Base-by-base conservation (phyloP, 768 basidiomycete genomes). In the Pleurotus platypus region DNA sequence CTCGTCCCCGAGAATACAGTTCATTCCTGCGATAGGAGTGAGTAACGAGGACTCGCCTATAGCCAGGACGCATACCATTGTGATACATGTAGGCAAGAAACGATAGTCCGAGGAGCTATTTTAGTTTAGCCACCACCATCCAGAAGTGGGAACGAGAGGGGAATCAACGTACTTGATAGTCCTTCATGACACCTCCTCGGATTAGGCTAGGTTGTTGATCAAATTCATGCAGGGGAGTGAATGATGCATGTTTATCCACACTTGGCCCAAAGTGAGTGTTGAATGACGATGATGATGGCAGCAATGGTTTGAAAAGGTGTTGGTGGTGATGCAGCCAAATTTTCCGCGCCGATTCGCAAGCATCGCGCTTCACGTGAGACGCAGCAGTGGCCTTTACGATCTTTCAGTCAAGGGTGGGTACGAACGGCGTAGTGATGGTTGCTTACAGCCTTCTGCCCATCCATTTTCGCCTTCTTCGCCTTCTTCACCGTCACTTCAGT, bases 1-100 rank as follows among this genome's bases (percentile, higher is more conserved):
- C 82, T 83, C 85, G 60, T 90, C 89, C 26, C 86, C 89, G 1
- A 90, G 74, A 57, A 90, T 85, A 65, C 84, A 83, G 60, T 84
- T 88, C 77, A 88, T 80, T 13, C 83, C 82, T 83, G 59, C 16
- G 16, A 35, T 35, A n/a, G 4, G 47, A 15, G 22, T 51, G 5
- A 40, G 15, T 22, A 35, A 12, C 27, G 5, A 30, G 12, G 24
- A 37, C 1, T 12, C 3, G 30, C n/a, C 9, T 13, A 18, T 18
- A 13, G 20, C 38, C 20, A 3, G 4, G 38, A 35, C 11, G 60
- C 73, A 6, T 58, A 80, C 86, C 84, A 63, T 90, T 90, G 24
- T 82, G 77, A 65, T 85, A 84, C 81, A 89, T 82, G 62, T 78
- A 75, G 13, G 80, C 80, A 43, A 90, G 77, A 67, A 81, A 89